Evolutionary conservation across 208 protist genomes (phyloP).

Genomic region (Lotmaria passim): DNA sequence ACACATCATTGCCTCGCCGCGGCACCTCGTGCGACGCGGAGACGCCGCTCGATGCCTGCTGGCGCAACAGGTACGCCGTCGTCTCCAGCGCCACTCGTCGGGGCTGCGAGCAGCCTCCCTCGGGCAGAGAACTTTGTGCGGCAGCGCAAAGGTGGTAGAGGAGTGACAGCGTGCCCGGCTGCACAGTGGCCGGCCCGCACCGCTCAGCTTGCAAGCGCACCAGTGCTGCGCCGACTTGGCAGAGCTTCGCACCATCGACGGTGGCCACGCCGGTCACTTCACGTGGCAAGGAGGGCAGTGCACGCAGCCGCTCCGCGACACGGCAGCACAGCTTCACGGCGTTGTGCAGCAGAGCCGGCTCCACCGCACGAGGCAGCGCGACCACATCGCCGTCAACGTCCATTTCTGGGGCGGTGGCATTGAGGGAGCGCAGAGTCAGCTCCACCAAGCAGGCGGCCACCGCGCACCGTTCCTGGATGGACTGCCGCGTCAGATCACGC

Average conservation of each 20-base stretch:
- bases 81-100: slow-evolving; percentile 26
- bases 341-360: slow-evolving; percentile 44
- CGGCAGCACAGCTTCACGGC: slow-evolving; percentile 63
- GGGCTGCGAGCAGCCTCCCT: slow-evolving; percentile 2
- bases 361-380: slow-evolving; percentile 6
- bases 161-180: slow-evolving; percentile 37
- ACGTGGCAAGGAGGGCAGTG: neutral
- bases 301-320: slow-evolving; percentile 35
- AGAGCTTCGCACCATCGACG: slow-evolving; percentile 9
- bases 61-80: slow-evolving; percentile 35
- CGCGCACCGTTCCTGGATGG: slow-evolving; percentile 17
- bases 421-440: slow-evolving; percentile 10
- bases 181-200: slow-evolving; percentile 34
- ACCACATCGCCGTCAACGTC: neutral
- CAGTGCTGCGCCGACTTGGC: slow-evolving; percentile 22
- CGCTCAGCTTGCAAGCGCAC: slow-evolving; percentile 36
- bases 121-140: slow-evolving; percentile 8
- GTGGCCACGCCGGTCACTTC: neutral
- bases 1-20: neutral
- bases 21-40: neutral
- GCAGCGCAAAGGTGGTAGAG: slow-evolving; percentile 51
- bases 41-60: neutral
- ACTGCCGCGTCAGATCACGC: too few relatives aligned
- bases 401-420: neutral
- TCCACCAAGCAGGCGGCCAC: slow-evolving; percentile 26